These are phyloP conservation scores for Rhizopogon roseolus DNA, from an alignment of 768 basidiomycete species.

Conservation along the genomic window DNA sequence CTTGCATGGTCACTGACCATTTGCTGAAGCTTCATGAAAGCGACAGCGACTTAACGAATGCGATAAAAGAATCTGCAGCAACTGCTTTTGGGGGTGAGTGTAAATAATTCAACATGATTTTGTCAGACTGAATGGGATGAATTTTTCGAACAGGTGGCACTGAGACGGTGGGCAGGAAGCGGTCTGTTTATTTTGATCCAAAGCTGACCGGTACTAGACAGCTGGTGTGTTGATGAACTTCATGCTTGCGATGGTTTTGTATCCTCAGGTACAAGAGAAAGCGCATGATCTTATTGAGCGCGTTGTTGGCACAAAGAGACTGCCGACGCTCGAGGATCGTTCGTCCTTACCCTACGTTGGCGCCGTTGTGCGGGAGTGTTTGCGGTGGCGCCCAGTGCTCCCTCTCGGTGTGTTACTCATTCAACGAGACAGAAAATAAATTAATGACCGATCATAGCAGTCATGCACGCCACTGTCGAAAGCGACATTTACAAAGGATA, in stretches of 20 bases:
- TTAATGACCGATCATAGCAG: not conserved
- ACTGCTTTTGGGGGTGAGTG: slow-evolving; percentile 1
- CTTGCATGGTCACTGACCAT: slow-evolving; percentile 2
- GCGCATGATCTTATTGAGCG: slow-evolving; percentile 8
- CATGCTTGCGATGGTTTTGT: slow-evolving; percentile 7
- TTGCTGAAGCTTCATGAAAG: not conserved
- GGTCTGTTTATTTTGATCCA: not conserved
- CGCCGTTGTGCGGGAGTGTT: slow-evolving; percentile 9
- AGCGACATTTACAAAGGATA: not conserved
- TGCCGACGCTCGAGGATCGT: slow-evolving; percentile 9
- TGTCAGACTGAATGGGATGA: not conserved
- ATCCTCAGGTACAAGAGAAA: slow-evolving; percentile 6
- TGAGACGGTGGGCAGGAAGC: not conserved
- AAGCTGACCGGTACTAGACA: not conserved
- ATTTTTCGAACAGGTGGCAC: not conserved
- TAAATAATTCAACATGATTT: not conserved
- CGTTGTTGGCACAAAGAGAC: slow-evolving; percentile 6
- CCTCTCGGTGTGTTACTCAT: not conserved
- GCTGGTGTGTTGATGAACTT: slow-evolving; percentile 3
- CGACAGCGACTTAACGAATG: not conserved
- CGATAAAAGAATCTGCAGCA: slow-evolving; percentile 1
- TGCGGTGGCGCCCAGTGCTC: not conserved
- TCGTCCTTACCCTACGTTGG: slow-evolving; percentile 7
- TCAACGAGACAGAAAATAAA: not conserved
- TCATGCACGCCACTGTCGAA: not conserved